Evolutionary conservation across 2,329 filamentous ascomycete species (phyloP), one percentile per base, ranked within the genome.

Genomic region (Exophiala bonariae): DNA sequence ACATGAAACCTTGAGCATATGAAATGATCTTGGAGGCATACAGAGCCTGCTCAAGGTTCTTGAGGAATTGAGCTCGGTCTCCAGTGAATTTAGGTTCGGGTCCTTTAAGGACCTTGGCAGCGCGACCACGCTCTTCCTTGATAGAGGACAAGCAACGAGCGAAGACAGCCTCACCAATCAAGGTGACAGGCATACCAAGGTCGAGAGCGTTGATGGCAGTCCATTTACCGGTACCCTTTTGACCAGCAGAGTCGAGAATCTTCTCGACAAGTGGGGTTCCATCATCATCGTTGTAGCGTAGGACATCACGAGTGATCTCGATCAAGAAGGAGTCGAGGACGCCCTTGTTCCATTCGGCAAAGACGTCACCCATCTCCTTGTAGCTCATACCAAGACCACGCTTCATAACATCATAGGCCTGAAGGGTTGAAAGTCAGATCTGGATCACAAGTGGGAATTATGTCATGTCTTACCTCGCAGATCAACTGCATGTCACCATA

Each of bases 401-500:
- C 85, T 97, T 97, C 86, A 99, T 88, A 77, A 99, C 96, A 72
- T 99, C 93, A 78, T 99, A 99, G 64, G 93, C 93, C 92, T 96
- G 61, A 14, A 43, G 10, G 23, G 23, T n/a, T n/a, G n/a, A 28
- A 10, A 37, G 47, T 62, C 47, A 61, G 60, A 35, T 5, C 19
- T 42, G 37, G 30, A 30, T 19, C 18, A 31, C 14, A 10, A 34
- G 14, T 41, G 17, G 23, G 40, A 26, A 36, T 16, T 35, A 17
- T 31, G 32, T 8, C n/a, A 3, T 18, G 28, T 13, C 82, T 63
- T 76, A 96, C 92, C 85, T 99, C 93, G 76, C 87, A 95, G 72
- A 99, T 99, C 67, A 99, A 82, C 81, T 99, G 93, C 93, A 99
- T 99, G 79, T 99, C 93, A 84, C 93, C 93, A 72, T 99, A 99